Evolutionary conservation across 179 eudicot genomes (phyloP), one percentile per base, ranked within the genome.

Genomic region (Vitellaria paradoxa): DNA sequence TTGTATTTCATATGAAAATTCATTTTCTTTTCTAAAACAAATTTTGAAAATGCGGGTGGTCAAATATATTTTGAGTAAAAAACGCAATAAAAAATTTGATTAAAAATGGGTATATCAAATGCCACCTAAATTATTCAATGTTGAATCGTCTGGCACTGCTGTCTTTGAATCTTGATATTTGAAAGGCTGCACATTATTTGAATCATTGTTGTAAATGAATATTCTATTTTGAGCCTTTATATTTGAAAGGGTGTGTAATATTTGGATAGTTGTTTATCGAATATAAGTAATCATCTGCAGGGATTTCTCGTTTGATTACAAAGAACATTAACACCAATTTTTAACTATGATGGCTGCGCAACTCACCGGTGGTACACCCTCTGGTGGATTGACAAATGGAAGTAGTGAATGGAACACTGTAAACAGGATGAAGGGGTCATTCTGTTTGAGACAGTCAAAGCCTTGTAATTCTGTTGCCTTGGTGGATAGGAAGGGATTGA

Each of bases 331-430:
- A 26, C 67, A 69, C 15, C 75, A 9, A 69, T 53, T 49, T 72
- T 21, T 24, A 26, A 64, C 56, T 61, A 85, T 61, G 72, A 61
- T 76, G 69, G 77, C 78, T 26, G 82, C 78, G 13, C 85, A 81
- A 49, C 83, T 86, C 62, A 78, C 66, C 65, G 83, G 82, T 57
- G 89, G 85, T 50, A 71, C 78, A 26, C 75, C 68, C 30, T 79
- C 80, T 62, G 20, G 72, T 47, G 74, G 73, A 65, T 76, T 79
- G 73, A 78, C 77, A 18, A 79, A 67, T 65, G 72, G 67, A 52
- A 66, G 79, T 11, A 84, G 73, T 64, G 63, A 75, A 81, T 80
- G 89, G 87, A 77, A 80, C 78, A 67, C 79, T 67, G 57, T 55
- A 6, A 74, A 69, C 46, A 72, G 68, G 76, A 62, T 46, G 40